These are phyloP conservation scores for Russula brevipes DNA, from an alignment of 768 basidiomycete genomes.

Conservation along the genomic window DNA sequence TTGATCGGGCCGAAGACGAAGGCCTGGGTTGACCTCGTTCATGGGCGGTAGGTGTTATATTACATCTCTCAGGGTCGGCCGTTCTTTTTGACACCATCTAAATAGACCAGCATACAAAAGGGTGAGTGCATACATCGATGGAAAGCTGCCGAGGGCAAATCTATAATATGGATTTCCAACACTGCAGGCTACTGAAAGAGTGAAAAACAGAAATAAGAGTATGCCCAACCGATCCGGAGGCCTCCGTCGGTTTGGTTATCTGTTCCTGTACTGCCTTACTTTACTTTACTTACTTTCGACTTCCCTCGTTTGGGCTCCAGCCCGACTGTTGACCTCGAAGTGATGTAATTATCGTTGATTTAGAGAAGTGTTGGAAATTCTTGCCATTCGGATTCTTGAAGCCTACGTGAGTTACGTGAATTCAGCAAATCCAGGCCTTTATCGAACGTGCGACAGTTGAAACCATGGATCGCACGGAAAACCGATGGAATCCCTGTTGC, in stretches of 20 bases:
- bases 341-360: no score
- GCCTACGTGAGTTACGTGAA: no score
- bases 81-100: neutral
- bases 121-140: slow-evolving; percentile 25
- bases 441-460: no score
- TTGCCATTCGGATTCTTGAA: no score
- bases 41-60: slow-evolving; percentile 32
- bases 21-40: slow-evolving; percentile 37
- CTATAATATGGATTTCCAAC: slow-evolving; percentile 2
- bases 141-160: neutral
- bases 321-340: no score
- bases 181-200: slow-evolving; percentile 29
- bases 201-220: slow-evolving; percentile 24
- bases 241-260: neutral
- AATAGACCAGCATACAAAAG: slow-evolving; percentile 34
- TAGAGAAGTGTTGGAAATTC: no score
- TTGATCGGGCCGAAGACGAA: slow-evolving; percentile 34
- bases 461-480: no score
- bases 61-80: slow-evolving; percentile 1
- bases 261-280: neutral
- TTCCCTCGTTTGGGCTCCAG: no score
- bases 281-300: no score
- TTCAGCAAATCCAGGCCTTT: no score
- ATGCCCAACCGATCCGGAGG: neutral
- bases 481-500: no score